Conservation (phyloP, 352 stramenopile species). For the Pythium pyrilobum region DNA sequence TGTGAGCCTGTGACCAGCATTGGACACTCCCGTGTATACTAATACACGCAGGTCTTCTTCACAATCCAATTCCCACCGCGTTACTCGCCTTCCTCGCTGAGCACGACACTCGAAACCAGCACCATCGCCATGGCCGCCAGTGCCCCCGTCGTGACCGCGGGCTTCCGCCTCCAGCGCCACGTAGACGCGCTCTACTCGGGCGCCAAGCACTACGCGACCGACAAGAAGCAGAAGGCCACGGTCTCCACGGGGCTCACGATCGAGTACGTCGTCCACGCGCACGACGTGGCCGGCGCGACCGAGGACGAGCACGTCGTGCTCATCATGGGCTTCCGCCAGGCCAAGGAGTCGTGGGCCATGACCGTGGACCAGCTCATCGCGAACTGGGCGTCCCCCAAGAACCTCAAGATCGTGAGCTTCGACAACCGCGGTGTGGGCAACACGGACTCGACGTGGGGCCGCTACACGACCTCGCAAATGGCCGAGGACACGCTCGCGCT, state of each 20-base stretch:
- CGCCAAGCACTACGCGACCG: conserved; percentile 20
- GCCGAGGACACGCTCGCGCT: conserved; percentile 55
- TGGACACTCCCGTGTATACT: too few species aligned
- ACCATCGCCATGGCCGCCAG: too few species aligned
- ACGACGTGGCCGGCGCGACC: not conserved
- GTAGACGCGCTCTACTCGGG: conserved; percentile 33
- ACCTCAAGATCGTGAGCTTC: conserved; percentile 42
- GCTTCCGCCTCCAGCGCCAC: conserved; percentile 32
- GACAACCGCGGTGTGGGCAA: conserved; percentile 52
- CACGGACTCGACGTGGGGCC: conserved; percentile 41
- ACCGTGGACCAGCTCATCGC: conserved; percentile 16
- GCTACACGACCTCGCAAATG: conserved; percentile 59
- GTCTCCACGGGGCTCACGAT: conserved; percentile 39
- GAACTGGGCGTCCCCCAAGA: conserved; percentile 4
- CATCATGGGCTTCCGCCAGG: conserved; percentile 22
- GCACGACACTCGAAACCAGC: too few species aligned
- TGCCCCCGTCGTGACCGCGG: not conserved
- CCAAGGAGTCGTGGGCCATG: conserved; percentile 20
- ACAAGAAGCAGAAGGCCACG: conserved; percentile 27
- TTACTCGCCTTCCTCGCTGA: too few species aligned
- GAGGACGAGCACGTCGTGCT: conserved; percentile 23
- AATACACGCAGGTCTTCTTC: too few species aligned
- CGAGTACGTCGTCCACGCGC: conserved; percentile 24
- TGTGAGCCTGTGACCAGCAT: too few species aligned
- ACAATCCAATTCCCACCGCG: too few species aligned